Percentiles rank a stretch among this genome's conserved stretches.
These are phyloP conservation scores for Fraxinus paxiana DNA, from an alignment of 305 asterid genomes.

Conservation along the genomic window DNA sequence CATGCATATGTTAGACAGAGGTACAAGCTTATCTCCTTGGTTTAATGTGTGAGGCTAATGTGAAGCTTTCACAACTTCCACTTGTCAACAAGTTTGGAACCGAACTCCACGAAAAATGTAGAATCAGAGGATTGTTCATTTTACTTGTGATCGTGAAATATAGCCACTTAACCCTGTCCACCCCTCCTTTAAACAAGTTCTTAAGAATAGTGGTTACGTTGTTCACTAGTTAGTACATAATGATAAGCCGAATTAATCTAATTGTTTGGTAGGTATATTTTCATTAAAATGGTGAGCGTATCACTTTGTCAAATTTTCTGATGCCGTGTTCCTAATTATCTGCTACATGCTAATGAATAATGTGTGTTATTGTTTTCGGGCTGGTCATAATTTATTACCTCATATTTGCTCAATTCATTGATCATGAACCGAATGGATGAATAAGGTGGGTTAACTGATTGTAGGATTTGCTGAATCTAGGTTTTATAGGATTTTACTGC, in stretches of 20 bases:
- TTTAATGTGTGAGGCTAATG: background rate
- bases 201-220: background rate
- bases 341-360: background rate
- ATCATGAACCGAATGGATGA: background rate
- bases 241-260: background rate
- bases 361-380: background rate
- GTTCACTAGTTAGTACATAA: background rate
- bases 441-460: slow-evolving; percentile 2
- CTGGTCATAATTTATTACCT: background rate
- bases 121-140: background rate
- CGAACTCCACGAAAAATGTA: background rate
- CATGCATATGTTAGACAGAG: background rate
- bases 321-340: background rate
- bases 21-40: background rate
- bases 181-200: background rate
- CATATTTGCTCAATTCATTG: background rate
- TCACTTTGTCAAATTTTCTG: background rate
- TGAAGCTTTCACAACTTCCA: background rate
- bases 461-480: background rate
- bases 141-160: background rate
- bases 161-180: background rate
- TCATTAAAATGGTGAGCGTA: background rate
- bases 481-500: background rate
- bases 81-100: background rate
- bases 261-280: background rate